These are phyloP conservation scores for Ophiostoma populinum DNA, from an alignment of 2,329 filamentous ascomycete species.

Conservation along the genomic window DNA sequence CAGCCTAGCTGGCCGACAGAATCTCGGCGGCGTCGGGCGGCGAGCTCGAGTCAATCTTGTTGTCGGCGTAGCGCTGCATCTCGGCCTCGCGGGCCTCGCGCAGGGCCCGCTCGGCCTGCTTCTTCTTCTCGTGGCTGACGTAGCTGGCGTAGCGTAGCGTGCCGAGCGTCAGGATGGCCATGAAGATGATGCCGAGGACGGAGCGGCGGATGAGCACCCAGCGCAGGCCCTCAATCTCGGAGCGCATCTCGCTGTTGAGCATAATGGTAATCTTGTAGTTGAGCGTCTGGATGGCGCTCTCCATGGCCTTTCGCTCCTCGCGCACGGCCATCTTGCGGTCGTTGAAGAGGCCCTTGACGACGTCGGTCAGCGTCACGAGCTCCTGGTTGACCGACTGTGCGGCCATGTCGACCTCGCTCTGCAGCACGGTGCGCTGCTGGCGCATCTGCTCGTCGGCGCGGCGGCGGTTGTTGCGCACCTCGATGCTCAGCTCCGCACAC, in stretches of 20 bases:
- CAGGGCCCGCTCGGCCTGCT: conserved; percentile 22
- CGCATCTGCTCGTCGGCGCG: conserved; percentile 66
- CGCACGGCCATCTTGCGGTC: conserved; percentile 85
- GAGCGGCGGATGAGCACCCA: conserved; percentile 62
- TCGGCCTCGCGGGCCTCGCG: conserved; percentile 25
- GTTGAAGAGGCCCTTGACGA: conserved; percentile 90
- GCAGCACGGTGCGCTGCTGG: conserved; percentile 66
- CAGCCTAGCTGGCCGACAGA: conserved; percentile 33
- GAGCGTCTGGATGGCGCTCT: conserved; percentile 79
- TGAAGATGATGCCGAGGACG: conserved; percentile 47
- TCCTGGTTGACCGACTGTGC: conserved; percentile 76
- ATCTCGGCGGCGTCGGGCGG: conserved; percentile 39
- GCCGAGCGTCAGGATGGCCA: conserved; percentile 42
- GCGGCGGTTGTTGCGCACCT: conserved; percentile 63
- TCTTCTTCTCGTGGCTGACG: conserved; percentile 30
- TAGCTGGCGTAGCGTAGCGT: conserved; percentile 44
- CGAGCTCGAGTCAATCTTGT: conserved; percentile 24
- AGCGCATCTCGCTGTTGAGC: conserved; percentile 78
- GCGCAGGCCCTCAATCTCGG: conserved; percentile 75
- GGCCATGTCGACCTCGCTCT: conserved; percentile 91
- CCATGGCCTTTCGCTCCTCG: conserved; percentile 70
- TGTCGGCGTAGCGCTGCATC: conserved; percentile 23
- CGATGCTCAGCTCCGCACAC: conserved; percentile 77
- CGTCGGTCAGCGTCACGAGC: conserved; percentile 64
- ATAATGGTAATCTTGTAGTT: conserved; percentile 91